These are phyloP conservation scores for Effrenium voratum DNA, from an alignment of 73 alveolate species.

Conservation along the genomic window DNA sequence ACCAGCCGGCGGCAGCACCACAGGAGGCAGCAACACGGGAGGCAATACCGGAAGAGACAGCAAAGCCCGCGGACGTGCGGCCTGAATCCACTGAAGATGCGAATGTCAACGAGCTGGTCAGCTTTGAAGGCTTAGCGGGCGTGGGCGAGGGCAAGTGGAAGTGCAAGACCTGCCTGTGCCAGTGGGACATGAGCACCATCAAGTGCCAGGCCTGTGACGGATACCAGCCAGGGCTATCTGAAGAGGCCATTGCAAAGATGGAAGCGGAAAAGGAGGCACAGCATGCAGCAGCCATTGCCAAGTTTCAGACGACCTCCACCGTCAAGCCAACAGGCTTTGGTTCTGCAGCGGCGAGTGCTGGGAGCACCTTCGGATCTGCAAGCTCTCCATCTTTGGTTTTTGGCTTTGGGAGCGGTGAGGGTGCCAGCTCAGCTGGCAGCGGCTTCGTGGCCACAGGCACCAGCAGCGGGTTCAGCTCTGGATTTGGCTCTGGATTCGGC, in stretches of 20 bases:
- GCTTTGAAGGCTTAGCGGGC: neutral
- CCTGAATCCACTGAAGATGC: neutral
- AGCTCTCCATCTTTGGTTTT: conserved; percentile 13
- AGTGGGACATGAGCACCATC: conserved; percentile 9
- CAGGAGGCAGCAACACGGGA: neutral
- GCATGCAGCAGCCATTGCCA: neutral
- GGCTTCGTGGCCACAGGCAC: conserved; percentile 17
- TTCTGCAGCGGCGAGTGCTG: neutral
- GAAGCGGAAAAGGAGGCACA: conserved; percentile 26
- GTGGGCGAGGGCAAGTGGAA: conserved; percentile 81
- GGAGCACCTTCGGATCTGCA: neutral
- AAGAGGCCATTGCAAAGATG: neutral
- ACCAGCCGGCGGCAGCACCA: neutral
- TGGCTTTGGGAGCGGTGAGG: neutral
- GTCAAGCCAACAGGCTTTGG: conserved; percentile 38
- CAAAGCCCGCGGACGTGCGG: neutral
- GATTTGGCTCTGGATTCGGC: conserved; percentile 34
- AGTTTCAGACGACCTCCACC: conserved; percentile 25
- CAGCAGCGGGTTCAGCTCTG: neutral
- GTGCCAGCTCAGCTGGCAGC: neutral
- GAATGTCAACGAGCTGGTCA: neutral
- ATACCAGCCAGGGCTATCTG: conserved; percentile 75
- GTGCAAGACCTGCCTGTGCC: conserved; percentile 73
- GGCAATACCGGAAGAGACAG: neutral
- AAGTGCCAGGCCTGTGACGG: conserved; percentile 87